phyloP scores from a whole-genome alignment of 148 eudicot genomes.

The Vaccinium corymbosum region DNA sequence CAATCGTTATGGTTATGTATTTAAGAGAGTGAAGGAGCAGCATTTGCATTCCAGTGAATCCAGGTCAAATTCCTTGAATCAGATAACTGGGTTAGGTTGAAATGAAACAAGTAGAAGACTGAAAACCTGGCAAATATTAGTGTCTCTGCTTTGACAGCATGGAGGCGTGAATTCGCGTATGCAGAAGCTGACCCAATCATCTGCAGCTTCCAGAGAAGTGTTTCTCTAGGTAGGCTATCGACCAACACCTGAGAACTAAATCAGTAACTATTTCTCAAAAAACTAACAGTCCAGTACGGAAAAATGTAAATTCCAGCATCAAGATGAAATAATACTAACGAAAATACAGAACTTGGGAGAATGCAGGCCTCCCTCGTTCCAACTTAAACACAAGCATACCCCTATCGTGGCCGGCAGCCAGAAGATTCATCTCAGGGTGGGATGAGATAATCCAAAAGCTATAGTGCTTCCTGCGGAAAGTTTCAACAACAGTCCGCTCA shows the following conservation, averaged over 20 bases:
- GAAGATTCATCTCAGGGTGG: slow-evolving; percentile 94
- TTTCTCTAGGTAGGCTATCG: slow-evolving; percentile 41
- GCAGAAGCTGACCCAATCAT: slow-evolving; percentile 57
- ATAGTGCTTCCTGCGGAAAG: slow-evolving; percentile 92
- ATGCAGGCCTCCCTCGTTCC: slow-evolving; percentile 96
- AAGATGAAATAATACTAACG: not conserved
- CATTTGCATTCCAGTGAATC: not conserved
- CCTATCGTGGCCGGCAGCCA: slow-evolving; percentile 97
- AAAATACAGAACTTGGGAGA: slow-evolving; percentile 22
- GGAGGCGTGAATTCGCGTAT: slow-evolving; percentile 64
- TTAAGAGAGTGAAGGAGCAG: not conserved
- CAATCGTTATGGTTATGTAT: not conserved
- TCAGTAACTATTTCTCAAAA: slow-evolving; percentile 18
- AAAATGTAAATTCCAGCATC: slow-evolving; percentile 3
- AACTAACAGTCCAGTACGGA: not conserved
- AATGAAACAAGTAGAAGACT: not conserved
- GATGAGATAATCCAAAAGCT: slow-evolving; percentile 87
- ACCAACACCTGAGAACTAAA: slow-evolving; percentile 44
- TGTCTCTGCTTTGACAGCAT: slow-evolving; percentile 65
- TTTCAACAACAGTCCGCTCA: slow-evolving; percentile 90
- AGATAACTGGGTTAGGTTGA: not conserved
- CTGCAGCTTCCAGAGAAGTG: slow-evolving; percentile 72
- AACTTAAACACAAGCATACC: slow-evolving; percentile 96
- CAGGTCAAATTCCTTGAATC: not conserved
- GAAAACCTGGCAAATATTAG: slow-evolving; percentile 55